phyloP scores from a whole-genome alignment of 2,329 filamentous ascomycete genomes.

The Zasmidium cellare region DNA sequence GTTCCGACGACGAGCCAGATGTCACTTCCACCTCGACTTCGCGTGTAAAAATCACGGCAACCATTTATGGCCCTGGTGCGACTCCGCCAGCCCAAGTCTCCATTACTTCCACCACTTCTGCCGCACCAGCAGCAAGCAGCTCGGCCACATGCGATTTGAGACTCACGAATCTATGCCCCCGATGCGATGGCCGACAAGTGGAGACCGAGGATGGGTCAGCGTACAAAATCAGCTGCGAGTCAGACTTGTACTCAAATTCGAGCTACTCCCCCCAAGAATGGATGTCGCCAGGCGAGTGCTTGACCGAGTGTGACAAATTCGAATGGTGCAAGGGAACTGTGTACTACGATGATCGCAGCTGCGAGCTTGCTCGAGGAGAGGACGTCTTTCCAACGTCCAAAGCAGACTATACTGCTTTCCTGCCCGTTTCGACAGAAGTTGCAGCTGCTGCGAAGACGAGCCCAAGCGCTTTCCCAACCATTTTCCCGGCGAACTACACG shows the following conservation, averaged over 20 bases:
- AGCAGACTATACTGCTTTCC: conserved; percentile 27
- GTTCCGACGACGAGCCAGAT: not conserved
- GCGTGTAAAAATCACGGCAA: conserved; percentile 5
- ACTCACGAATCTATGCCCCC: conserved; percentile 24
- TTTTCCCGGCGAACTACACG: not conserved
- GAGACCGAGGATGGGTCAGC: conserved; percentile 10
- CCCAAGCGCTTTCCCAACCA: conserved; percentile 7
- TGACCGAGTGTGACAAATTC: conserved; percentile 23
- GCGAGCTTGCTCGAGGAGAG: conserved; percentile 25
- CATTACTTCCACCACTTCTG: conserved; percentile 8
- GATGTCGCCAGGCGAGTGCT: conserved; percentile 20
- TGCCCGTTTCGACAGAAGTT: conserved; percentile 19
- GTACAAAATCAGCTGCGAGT: conserved; percentile 22
- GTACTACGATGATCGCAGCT: conserved; percentile 25
- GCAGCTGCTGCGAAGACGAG: not conserved
- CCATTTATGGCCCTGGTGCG: conserved; percentile 3
- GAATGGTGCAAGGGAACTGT: conserved; percentile 23
- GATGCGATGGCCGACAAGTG: conserved; percentile 21
- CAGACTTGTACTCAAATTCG: conserved; percentile 12
- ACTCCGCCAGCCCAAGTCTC: not conserved
- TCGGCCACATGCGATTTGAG: conserved; percentile 14
- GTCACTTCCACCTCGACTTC: conserved; percentile 16
- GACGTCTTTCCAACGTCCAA: conserved; percentile 15
- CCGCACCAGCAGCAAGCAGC: conserved; percentile 1
- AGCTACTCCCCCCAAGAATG: conserved; percentile 24